Conservation (phyloP, 306 rosid species). For the Vigna angularis region DNA sequence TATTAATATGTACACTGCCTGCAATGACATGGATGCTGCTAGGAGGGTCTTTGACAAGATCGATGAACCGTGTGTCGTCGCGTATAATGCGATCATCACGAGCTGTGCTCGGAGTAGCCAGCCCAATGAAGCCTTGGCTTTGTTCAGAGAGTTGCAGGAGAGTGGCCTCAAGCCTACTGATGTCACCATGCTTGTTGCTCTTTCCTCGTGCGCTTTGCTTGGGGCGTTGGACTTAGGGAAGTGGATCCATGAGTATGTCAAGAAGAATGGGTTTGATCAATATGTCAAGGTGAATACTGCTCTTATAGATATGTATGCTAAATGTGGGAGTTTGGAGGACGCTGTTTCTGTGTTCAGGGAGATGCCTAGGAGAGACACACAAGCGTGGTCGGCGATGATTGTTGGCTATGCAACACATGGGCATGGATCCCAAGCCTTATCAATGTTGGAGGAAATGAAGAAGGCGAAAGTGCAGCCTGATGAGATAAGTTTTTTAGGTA, state of each 20-base stretch:
- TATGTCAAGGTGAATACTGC: conserved; percentile 86
- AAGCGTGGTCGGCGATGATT: conserved; percentile 85
- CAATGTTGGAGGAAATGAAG: conserved; percentile 76
- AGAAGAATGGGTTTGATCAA: conserved; percentile 69
- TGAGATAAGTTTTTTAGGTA: conserved; percentile 75
- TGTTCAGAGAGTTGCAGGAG: conserved; percentile 79
- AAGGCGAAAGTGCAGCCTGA: conserved; percentile 64
- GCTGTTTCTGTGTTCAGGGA: conserved; percentile 66
- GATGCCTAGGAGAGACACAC: conserved; percentile 74
- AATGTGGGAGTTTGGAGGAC: conserved; percentile 80
- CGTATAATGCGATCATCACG: conserved; percentile 70
- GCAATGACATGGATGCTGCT: conserved; percentile 61
- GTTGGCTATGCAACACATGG: conserved; percentile 84
- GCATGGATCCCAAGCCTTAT: conserved; percentile 61
- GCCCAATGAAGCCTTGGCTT: conserved; percentile 80
- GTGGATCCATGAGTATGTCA: conserved; percentile 88
- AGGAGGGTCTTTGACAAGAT: conserved; percentile 75
- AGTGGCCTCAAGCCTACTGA: conserved; percentile 67
- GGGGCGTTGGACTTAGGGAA: conserved; percentile 80
- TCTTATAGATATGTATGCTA: conserved; percentile 83
- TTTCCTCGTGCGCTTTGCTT: conserved; percentile 73
- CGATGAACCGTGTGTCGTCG: conserved; percentile 67
- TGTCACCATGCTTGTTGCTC: conserved; percentile 79
- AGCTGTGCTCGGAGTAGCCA: conserved; percentile 70
- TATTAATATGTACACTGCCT: conserved; percentile 72